Evolutionary conservation across 2,329 filamentous ascomycete genomes (phyloP), one percentile per base, ranked within the genome.

Genomic region (Aspergillus sp.): DNA sequence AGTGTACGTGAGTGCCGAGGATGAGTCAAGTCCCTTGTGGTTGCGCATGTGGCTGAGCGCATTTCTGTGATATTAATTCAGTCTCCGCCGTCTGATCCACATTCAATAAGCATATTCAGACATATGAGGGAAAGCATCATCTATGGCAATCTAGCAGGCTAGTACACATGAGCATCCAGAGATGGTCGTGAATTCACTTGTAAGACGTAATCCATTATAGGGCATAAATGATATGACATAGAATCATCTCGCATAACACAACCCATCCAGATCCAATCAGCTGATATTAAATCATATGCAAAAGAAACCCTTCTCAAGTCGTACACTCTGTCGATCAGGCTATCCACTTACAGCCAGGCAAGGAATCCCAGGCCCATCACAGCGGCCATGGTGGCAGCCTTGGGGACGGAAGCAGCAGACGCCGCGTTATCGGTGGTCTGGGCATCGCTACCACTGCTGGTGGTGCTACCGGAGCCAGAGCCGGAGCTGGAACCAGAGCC

Each of bases 301-400:
- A 6, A 10, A 9, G 9, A 29, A 29, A 2, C 25, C 25, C 1
- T n/a, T n/a, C n/a, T 29, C 25, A 29, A 29, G 25, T 29, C 25
- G 25, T 29, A 29, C 25, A 29, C 25, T 29, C 25, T 17, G 21
- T 42, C 19, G 10, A 13, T 19, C 40, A 1, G 4, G 11, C 14
- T 10, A 42, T 23, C 17, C 17, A 13, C n/a, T 57, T 58, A 67
- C 50, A 66, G 51, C 62, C 57, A 66, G 47, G 58, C 64, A 49
- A 68, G 45, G 20, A 59, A 53, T 17, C 62, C 58, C 47, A 67
- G 51, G 4, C 65, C 64, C 16, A 59, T 47, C 7, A 64, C 40
- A 34, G 57, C 64, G 7, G 57, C 62, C 49, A 64, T 38, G n/a
- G 51, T 55, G 16, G 55, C 56, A 47, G 56, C 49, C 19, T 56